A percentile compares a stretch with the other conserved stretches of the same genome.
Evolutionary conservation across 345 rosid genomes (phyloP).

Genomic region (Heritiera fomes): DNA sequence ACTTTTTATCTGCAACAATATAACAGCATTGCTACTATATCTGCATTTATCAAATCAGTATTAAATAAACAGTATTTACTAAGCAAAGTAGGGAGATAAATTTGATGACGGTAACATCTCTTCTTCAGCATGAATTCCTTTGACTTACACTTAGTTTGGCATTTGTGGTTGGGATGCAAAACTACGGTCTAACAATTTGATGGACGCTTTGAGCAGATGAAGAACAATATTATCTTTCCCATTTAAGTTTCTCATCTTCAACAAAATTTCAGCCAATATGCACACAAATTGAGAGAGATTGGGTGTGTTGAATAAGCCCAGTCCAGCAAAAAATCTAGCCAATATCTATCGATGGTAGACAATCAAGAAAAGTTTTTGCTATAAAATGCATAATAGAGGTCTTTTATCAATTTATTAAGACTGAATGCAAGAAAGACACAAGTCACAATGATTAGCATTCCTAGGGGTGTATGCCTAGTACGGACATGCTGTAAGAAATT

Average conservation of each 20-base stretch:
- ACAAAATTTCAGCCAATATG: not conserved
- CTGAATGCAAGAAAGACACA: not conserved
- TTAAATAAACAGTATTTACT: not conserved
- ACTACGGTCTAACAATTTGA: constrained; percentile 5
- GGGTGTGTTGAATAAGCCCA: not conserved
- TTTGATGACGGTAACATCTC: not conserved
- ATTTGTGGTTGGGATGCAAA: not conserved
- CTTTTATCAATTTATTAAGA: not conserved
- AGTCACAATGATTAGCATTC: not conserved
- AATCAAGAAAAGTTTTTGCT: not conserved
- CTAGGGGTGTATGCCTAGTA: not conserved
- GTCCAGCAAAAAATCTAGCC: not conserved
- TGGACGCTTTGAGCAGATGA: not conserved
- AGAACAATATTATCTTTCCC: not conserved
- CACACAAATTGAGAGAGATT: not conserved
- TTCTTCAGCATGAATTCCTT: not conserved
- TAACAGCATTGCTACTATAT: not conserved
- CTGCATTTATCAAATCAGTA: not conserved
- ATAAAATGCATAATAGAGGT: not conserved
- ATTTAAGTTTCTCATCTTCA: not conserved
- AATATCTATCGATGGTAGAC: not conserved
- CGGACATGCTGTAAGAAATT: not conserved
- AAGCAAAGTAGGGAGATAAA: not conserved
- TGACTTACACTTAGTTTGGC: not conserved
- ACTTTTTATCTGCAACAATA: not conserved